Percentiles rank a stretch among this genome's conserved stretches.
These are phyloP conservation scores for Talaromyces sp. DNA, from an alignment of 2,329 filamentous ascomycete genomes.

Conservation along the genomic window DNA sequence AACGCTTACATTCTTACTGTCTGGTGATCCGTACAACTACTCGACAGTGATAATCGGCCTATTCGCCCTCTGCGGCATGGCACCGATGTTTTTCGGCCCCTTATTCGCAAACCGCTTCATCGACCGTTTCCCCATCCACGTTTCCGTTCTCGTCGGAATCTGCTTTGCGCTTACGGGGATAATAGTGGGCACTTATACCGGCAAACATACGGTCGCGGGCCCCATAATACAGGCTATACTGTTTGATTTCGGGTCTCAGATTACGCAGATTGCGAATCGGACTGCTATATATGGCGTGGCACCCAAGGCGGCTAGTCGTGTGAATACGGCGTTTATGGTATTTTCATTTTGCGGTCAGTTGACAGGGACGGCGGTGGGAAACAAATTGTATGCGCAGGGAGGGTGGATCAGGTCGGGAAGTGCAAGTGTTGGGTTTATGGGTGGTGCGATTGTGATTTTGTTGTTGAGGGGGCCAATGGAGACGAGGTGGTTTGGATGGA, in stretches of 20 bases:
- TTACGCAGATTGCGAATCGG: slow-evolving; percentile 69
- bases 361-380: slow-evolving; percentile 62
- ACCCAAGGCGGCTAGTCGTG: slow-evolving; percentile 66
- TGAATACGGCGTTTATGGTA: slow-evolving; percentile 82
- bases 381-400: slow-evolving; percentile 52
- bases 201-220: slow-evolving; percentile 62
- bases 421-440: slow-evolving; percentile 54
- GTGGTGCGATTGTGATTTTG: slow-evolving; percentile 46
- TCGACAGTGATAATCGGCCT: slow-evolving; percentile 66
- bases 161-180: slow-evolving; percentile 58
- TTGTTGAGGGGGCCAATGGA: slow-evolving; percentile 54
- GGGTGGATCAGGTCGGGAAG: slow-evolving; percentile 58
- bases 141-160: slow-evolving; percentile 63
- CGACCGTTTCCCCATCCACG: slow-evolving; percentile 64
- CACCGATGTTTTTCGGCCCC: slow-evolving; percentile 63
- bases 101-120: slow-evolving; percentile 67
- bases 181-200: slow-evolving; percentile 65
- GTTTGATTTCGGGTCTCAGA: slow-evolving; percentile 69
- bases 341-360: slow-evolving; percentile 71
- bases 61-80: slow-evolving; percentile 73
- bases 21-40: slow-evolving; percentile 66
- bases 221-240: slow-evolving; percentile 69
- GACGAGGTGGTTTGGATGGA: slow-evolving; percentile 58
- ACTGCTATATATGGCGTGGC: slow-evolving; percentile 67
- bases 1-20: slow-evolving; percentile 74